Base-by-base conservation (phyloP, 2,329 filamentous ascomycete genomes). In the Intubia oerlemansii region DNA sequence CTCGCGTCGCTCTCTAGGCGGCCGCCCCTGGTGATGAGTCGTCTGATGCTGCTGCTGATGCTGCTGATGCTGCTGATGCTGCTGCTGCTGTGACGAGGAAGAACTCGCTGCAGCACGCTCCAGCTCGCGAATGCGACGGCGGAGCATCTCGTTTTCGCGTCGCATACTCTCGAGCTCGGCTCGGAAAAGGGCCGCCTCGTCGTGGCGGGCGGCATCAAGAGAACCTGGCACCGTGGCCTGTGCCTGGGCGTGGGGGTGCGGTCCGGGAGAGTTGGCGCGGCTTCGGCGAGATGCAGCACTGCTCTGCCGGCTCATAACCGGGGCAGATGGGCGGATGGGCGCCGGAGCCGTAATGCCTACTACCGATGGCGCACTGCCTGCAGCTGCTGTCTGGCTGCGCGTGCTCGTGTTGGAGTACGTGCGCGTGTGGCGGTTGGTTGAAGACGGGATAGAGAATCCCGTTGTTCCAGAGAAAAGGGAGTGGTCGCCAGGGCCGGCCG, bases 71-170 rank as follows among this genome's bases (percentile, higher is more conserved):
- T n/a, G n/a, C n/a, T n/a, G n/a, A n/a, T n/a, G n/a, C n/a, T n/a
- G n/a, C n/a, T n/a, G n/a, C n/a, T n/a, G n/a, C n/a, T n/a, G 19
- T n/a, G 19, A 21, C 19, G 8, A n/a, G 8, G 19, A 8, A n/a
- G 19, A 21, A 8, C 19, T n/a, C 8, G 19, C 19, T 8, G n/a
- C 19, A 21, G n/a, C n/a, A 21, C 56, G 53, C 48, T 76, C 70
- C 9, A 76, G 47, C 24, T 75, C 69, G 25, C 66, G 56, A 33
- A 76, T 62, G 10, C 63, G 57, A 31, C 58, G 53, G 51, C 68
- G 70, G 25, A 76, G 47, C 0, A 47, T 44, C 29, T 75, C 69
- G 34, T 76, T 75, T 47, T 76, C 70, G 26, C 57, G 54, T 48
- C 70, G 73, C 22, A 65, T 62, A 5, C 41, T 49, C 15, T 75